Evolutionary conservation across 805 yeast genomes (phyloP), one percentile per base, ranked within the genome.

Genomic region (Starmerella gropengiesseri): DNA sequence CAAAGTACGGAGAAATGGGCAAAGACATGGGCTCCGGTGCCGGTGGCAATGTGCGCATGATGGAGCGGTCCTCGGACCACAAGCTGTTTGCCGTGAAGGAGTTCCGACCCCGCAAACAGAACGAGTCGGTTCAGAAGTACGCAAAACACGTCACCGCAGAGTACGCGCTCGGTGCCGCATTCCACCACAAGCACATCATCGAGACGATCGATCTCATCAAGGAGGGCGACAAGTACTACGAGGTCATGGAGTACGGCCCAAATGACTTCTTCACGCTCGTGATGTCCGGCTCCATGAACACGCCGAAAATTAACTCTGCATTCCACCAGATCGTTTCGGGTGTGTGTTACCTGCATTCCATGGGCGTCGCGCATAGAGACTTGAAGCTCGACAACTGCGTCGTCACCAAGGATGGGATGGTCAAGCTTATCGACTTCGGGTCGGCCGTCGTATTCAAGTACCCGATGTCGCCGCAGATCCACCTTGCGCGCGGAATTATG

Each of bases 381-480:
- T 69, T 89, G 51, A 89, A 89, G 60, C 68, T 89, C 26, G 98
- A 89, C 61, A 89, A 89, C 60, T 87, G 96, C 60, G 95, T 87
- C 33, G 91, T 89, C 20, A 73, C 73, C 23, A 61, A 63, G 3
- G 60, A 73, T 19, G 97, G 97, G 2, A 72, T 83, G 11, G 68
- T 89, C 40, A 89, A 89, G 62, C 61, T 89, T 42, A 84, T 89
- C 50, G 98, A 89, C 63, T 89, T 87, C 62, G 98, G 98, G 6
- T 79, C 93, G 4, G 91, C 96, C 0, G 82, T 81, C 17, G 81
- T 82, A 19, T 86, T 84, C 65, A 71, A 77, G 47, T 78, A 77
- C 55, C 78, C 79, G 7, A 76, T 71, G 50, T 74, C 72, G 41
- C 59, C 61, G 7, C 73, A 69, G 43, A 70, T 75, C 18, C 75